Evolutionary conservation across 83 land plant genomes (phyloP), one percentile per base, ranked within the genome.

Genomic region (Picea abies): DNA sequence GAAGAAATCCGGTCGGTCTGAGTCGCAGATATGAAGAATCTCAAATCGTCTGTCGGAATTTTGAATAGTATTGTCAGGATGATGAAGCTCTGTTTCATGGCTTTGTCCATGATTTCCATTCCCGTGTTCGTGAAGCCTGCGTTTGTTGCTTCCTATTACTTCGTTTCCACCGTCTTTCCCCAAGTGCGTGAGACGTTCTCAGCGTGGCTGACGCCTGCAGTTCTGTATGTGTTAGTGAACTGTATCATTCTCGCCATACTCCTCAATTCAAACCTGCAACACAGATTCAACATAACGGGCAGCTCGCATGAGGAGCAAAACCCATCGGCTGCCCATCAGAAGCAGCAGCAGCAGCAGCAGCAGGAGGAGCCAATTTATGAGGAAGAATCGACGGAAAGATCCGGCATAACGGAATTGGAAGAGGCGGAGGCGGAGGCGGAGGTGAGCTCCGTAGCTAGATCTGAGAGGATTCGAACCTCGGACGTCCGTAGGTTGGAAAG

Each of bases 181-280:
- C 11, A 9, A 49, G 10, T 49, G 9, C 11, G 56, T 49, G 56
- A 49, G 0, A 49, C 11, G 11, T 49, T 10, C 56, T 49, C 56
- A 12, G 56, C 56, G 56, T 90, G 90, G 89, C 85, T 92, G 37
- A 72, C 80, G 22, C 92, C 89, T 41, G 89, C 89, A 0, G 90
- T 88, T 52, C 76, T 92, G 14, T 92, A 92, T 85, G 25, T 90
- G 61, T 72, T 92, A 41, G 76, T 92, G 79, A 92, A 92, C 81
- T 80, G 87, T 60, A 92, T 92, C 87, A 90, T 92, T 81, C 75
- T 92, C 80, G 58, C 88, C 79, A 90, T 92, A 39, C 89, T 81
- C 19, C 92, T 88, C 63, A 85, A 88, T 20, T 90, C 92, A 22
- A 71, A 84, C 32, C 78, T 87, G 29, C 84, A 82, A 6, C 80